Base-by-base conservation (phyloP, 208 protist species). In the Trypanosoma scelopori region DNA sequence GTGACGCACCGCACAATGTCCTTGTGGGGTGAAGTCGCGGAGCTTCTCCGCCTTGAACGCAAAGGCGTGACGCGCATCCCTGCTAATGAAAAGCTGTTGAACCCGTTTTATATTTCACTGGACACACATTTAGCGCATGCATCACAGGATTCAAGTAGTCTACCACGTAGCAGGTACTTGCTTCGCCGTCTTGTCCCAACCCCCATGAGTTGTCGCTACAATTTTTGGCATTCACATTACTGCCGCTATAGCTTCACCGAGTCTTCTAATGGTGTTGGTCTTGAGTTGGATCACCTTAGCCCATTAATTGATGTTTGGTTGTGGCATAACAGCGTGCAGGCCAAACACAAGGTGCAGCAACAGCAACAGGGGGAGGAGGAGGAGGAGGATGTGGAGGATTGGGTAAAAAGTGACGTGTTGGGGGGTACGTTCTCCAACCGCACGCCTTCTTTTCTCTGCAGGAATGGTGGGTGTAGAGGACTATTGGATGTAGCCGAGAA, bases 1-100 rank as follows among this genome's bases (percentile, higher is more conserved):
- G 18, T 50, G 9, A 37, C 23, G 9, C 25, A 16, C 46, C 43
- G n/a, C 22, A 71, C 65, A 7, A 45, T 45, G 11, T 71, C 65
- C 1, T 51, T 71, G 2, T 71, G 65, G 65, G 52, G 65, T 27
- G 65, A 60, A 51, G 43, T 71, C 1, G 55, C 37, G 22, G 46
- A 48, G 22, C 65, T 60, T 15, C 22, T 64, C 3, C 42, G 13
- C 23, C 15, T 51, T 48, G 65, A 71, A 46, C 32, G 55, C 7
- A 35, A 41, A 42, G 22, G 39, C 18, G 1, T 18, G 3, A 5
- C 39, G 12, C 23, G 3, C 37, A 41, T 71, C 7, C 55, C 65
- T 46, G 51, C 55, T 35, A 1, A 63, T 3, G 55, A 65, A 22
- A 41, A 35, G 16, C 15, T 71, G 23, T 20, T 71, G 3, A 71